Base-by-base conservation (phyloP, 208 protist species). In the Leishmania tropica region DNA sequence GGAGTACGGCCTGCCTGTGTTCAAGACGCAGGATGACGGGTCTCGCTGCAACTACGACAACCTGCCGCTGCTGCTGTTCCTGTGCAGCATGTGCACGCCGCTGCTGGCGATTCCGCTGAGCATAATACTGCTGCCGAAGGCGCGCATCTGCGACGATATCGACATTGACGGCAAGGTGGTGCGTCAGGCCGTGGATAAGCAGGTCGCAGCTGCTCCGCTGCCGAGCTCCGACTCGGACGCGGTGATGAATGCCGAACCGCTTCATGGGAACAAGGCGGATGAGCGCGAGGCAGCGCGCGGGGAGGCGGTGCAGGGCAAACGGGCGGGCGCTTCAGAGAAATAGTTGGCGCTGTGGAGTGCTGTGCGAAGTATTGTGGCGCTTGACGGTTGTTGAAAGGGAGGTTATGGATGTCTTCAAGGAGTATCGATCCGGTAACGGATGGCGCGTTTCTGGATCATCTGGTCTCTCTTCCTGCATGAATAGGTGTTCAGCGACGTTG, bases 1-100 rank as follows among this genome's bases (percentile, higher is more conserved):
- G 76, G 81, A 90, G 71, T 85, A 79, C 58, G 80, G 83, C 42
- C 88, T 79, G 87, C 81, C 85, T 15, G 87, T 96, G 7, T 64
- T 75, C n/a, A 76, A 75, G 48, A 83, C 37, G 42, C 62, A 84
- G 21, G 75, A 84, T 48, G 60, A 76, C 54, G 67, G 67, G 3
- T 72, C 31, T 15, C 67, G 17, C 6, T 96, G 91, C 79, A 86
- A 95, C 81, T 94, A 92, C 82, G 28, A 53, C 54, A 91, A 95
- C 75, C 75, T 92, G 35, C 78, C 80, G 65, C 79, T 51, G 84
- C 77, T 96, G 47, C 56, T 96, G 35, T 56, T 94, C 7, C 35
- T 95, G 15, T 83, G 87, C 56, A 87, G 92, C 81, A 83, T 92
- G 15, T 45, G 85, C 47, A 65, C 84, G 24, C 93, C 91, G 10